Base-by-base conservation (phyloP, 2,329 filamentous ascomycete genomes). In the Metarhizium robertsii region DNA sequence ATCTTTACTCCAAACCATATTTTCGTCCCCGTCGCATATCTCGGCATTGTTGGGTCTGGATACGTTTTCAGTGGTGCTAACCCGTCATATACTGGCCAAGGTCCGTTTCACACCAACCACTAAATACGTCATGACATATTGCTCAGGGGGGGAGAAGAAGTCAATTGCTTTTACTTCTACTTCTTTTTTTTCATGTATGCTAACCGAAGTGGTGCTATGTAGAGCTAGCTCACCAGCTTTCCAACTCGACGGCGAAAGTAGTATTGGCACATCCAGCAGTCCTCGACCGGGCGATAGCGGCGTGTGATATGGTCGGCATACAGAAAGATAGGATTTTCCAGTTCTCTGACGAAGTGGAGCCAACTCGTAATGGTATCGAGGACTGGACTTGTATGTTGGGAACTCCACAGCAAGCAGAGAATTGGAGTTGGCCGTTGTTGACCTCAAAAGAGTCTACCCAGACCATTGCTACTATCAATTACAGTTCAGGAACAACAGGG, bases 1-100 rank as follows among this genome's bases (percentile, higher is more conserved):
- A 25, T 25, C 25, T 25, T 25, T 4, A 25, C 25, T 25, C 25
- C 25, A 25, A 25, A 25, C 25, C 25, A 25, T 34, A 34, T 34
- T 83, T 79, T 78, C 59, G 73, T 82, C 1, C 79, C 79, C 0
- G 75, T 76, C 4, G 75, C 76, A 14, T 82, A 80, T 61, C 67
- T 81, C 5, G 79, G 77, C 2, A 74, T 79, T 43, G 74, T 79
- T 1, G 79, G 79, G 0, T 72, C 73, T 25, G 78, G 78, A 3
- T 75, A 71, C 56, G 72, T 78, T 25, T 83, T 83, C 65, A 81
- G 74, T 53, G 79, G 77, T 20, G 76, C 74, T 4, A 82, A 81
- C 61, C 78, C 79, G 14, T 69, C 69, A 10, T 81, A 79, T 59
- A 80, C 76, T 1, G 25, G 25, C 25, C 25, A 25, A 25, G 25